These are phyloP conservation scores for Lichina pygmaea DNA, from an alignment of 495 filamentous ascomycete genomes.

Conservation along the genomic window DNA sequence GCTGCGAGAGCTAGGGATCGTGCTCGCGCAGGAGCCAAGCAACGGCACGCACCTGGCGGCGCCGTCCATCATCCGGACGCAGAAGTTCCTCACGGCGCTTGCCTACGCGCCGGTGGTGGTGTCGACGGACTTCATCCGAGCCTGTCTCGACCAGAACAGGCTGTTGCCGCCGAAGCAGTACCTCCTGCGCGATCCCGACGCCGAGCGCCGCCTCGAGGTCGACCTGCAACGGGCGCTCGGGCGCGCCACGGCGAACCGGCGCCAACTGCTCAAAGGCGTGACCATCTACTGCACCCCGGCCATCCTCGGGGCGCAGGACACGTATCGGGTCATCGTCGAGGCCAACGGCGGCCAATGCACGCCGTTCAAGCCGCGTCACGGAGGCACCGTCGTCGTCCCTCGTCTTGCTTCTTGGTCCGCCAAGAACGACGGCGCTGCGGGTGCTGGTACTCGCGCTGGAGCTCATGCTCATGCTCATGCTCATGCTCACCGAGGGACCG, in stretches of 20 bases:
- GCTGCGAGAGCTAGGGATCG: slow-evolving; percentile 60
- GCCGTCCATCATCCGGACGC: slow-evolving; percentile 59
- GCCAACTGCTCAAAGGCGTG: slow-evolving; percentile 40
- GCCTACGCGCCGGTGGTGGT: slow-evolving; percentile 52
- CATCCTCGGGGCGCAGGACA: slow-evolving; percentile 56
- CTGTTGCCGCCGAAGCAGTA: slow-evolving; percentile 31
- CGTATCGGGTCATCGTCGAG: slow-evolving; percentile 57
- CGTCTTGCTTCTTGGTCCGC: too few species aligned
- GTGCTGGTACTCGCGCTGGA: slow-evolving; percentile 6
- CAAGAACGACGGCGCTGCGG: slow-evolving; percentile 2
- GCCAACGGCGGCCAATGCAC: slow-evolving; percentile 67
- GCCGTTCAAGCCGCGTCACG: slow-evolving; percentile 50
- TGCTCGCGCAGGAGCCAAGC: slow-evolving; percentile 44
- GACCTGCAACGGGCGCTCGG: slow-evolving; percentile 33
- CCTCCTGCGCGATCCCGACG: slow-evolving; percentile 36
- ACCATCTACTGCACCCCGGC: slow-evolving; percentile 56
- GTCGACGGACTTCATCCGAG: slow-evolving; percentile 49
- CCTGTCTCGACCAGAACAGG: slow-evolving; percentile 34
- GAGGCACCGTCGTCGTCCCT: slow-evolving; percentile 17
- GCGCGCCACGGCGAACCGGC: slow-evolving; percentile 47
- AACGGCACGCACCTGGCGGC: slow-evolving; percentile 69
- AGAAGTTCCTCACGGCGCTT: slow-evolving; percentile 74
- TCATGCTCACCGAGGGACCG: too few species aligned
- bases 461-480: background rate
- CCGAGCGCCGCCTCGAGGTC: slow-evolving; percentile 41